Evolutionary conservation across 1,284 basidiomycete species (phyloP), one percentile per base, ranked within the genome.

Genomic region (Cutaneotrichosporon mucoides): DNA sequence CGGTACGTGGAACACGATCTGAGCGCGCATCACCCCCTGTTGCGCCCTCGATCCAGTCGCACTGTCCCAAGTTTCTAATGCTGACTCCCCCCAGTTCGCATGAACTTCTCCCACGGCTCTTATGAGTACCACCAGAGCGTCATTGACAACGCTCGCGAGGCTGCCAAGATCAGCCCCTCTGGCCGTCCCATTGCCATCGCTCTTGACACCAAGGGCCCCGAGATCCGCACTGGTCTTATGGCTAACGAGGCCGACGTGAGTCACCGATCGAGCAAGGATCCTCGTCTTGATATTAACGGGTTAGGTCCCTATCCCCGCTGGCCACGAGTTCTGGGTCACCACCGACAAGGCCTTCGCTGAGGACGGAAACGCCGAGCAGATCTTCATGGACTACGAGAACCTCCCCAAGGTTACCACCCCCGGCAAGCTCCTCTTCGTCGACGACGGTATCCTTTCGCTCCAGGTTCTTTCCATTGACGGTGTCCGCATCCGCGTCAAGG

Each of bases 121-220:
- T 94, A 98, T 79, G 91, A 92, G 72, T 96, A 94, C 79, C 94
- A 98, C 81, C 91, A 97, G 81, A 92, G 89, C 67, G 93, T 97
- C 66, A 92, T 98, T 75, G 91, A 97, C 82, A 96, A 97, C 82
- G 89, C 92, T 53, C 85, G 92, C 70, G 87, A 86, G 73, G 88
- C 90, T 81, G 84, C 90, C 61, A 85, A 84, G 51, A 84, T 79
- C 67, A 83, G 86, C 69, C 85, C 85, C 61, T 62, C 49, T 42
- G 92, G 91, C 56, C 90, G 96, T 57, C 94, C 96, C 33, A 85
- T 99, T 53, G 96, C 96, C 56, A 98, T 99, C 73, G 96, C 96
- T 70, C 84, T 99, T 56, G 96, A 99, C 81, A 99, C 96, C 67
- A 99, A 99, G 90, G 96, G 96, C 56, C 96, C 96, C 43, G 96